These are phyloP conservation scores for Metschnikowia peoriensis DNA, from an alignment of 805 yeast species.

Conservation along the genomic window DNA sequence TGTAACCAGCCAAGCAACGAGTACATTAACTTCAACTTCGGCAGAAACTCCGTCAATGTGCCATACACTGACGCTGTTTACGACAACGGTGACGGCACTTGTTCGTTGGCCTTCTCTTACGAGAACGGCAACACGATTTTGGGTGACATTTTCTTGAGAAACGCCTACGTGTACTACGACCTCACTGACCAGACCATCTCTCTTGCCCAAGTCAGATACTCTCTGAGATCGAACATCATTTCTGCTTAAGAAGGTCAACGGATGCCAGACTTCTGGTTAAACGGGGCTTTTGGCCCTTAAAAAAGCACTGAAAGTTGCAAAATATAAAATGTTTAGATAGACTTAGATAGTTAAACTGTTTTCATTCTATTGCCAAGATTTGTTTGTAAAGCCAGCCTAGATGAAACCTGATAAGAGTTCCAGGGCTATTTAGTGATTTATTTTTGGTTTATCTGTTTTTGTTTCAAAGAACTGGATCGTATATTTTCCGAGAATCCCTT, in stretches of 20 bases:
- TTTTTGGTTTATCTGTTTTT: no score
- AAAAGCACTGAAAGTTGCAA: no score
- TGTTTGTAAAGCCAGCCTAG: no score
- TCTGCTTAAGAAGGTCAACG: slow-evolving; percentile 5
- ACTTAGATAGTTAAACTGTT: no score
- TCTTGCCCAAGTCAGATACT: slow-evolving; percentile 15
- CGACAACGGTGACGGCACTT: slow-evolving; percentile 10
- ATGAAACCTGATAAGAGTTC: no score
- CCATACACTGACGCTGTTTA: slow-evolving; percentile 13
- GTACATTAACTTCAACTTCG: slow-evolving; percentile 13
- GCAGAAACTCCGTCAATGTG: slow-evolving; percentile 9
- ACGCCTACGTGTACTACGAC: slow-evolving; percentile 20
- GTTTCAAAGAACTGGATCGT: no score
- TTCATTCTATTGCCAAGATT: no score
- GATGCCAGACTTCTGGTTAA: no score
- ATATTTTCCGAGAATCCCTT: no score
- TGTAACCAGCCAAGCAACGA: slow-evolving; percentile 17
- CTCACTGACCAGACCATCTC: slow-evolving; percentile 16
- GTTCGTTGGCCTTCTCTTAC: slow-evolving; percentile 14
- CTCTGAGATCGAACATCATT: slow-evolving; percentile 11
- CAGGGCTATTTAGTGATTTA: no score
- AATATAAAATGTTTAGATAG: no score
- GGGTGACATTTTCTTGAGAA: slow-evolving; percentile 21
- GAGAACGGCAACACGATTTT: slow-evolving; percentile 10
- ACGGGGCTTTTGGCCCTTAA: no score